Evolutionary conservation across 1,284 basidiomycete species (phyloP).

Genomic region (Blastosporella zonata): DNA sequence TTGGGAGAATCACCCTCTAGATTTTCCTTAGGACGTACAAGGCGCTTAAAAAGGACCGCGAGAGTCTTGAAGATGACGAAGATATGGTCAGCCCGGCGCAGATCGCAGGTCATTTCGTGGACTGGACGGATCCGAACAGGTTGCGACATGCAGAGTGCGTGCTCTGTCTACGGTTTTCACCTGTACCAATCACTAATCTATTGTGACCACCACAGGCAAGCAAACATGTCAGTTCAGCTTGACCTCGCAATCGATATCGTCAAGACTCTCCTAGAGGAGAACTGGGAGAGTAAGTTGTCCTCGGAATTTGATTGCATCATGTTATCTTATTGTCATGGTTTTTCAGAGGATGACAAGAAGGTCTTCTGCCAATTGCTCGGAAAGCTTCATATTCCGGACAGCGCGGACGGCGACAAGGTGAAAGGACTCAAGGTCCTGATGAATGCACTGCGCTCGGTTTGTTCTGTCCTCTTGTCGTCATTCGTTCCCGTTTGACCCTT

Average conservation of each 20-base stretch:
- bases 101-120: conserved; percentile 71
- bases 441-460: conserved; percentile 57
- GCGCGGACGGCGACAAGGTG: conserved; percentile 66
- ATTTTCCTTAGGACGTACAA: conserved; percentile 66
- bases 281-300: conserved; percentile 39
- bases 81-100: conserved; percentile 67
- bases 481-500: not conserved
- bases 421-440: conserved; percentile 64
- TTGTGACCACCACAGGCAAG: too few species aligned
- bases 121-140: conserved; percentile 82
- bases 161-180: not conserved
- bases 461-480: conserved; percentile 23
- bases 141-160: conserved; percentile 51
- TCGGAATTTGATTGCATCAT: not conserved
- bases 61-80: conserved; percentile 61
- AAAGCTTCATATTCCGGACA: conserved; percentile 75
- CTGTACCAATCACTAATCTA: not conserved
- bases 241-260: conserved; percentile 71
- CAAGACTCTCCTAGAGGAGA: conserved; percentile 44
- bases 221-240: conserved; percentile 60
- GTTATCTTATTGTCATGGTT: not conserved
- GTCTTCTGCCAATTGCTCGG: conserved; percentile 69
- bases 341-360: conserved; percentile 73
- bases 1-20: conserved; percentile 33
- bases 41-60: conserved; percentile 57